phyloP scores from a whole-genome alignment of 192 early-diverging fungal genomes.

The Funneliformis mosseae region DNA sequence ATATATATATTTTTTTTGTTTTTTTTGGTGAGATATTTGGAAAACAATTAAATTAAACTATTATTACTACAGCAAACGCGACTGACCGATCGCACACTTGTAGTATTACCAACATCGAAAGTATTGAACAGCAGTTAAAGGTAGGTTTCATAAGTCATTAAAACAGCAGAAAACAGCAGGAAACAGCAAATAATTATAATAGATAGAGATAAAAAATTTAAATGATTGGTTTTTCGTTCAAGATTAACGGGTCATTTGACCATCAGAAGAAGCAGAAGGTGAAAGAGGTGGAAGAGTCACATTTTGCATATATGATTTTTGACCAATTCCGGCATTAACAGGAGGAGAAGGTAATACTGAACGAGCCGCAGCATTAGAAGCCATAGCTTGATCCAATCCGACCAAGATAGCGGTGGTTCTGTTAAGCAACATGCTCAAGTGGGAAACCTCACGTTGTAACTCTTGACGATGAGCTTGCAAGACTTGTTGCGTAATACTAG shows the following conservation, averaged over 20 bases:
- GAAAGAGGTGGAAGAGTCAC: slow-evolving; percentile 22
- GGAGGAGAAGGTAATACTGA: background rate
- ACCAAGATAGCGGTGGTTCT: slow-evolving; percentile 57
- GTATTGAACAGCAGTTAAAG: too few species aligned
- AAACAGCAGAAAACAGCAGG: background rate
- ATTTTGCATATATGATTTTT: slow-evolving; percentile 2
- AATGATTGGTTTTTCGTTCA: too few species aligned
- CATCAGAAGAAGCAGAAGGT: background rate
- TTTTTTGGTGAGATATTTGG: too few species aligned
- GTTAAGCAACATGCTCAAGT: slow-evolving; percentile 52
- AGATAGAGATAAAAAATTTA: too few species aligned
- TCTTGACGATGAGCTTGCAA: slow-evolving; percentile 59
- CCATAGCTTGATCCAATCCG: slow-evolving; percentile 56
- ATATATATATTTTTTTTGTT: too few species aligned
- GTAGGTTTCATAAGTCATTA: too few species aligned
- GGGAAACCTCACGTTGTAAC: slow-evolving; percentile 55
- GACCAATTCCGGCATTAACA: background rate
- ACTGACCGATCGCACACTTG: too few species aligned
- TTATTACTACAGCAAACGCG: too few species aligned
- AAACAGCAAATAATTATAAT: background rate
- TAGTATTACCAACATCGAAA: too few species aligned
- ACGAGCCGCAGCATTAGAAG: slow-evolving; percentile 31
- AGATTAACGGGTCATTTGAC: background rate
- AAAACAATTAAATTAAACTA: too few species aligned
- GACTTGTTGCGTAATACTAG: slow-evolving; percentile 44